A percentile compares a stretch with the other conserved stretches of the same genome.
Conservation (phyloP, 2,329 filamentous ascomycete genomes). For the Emericellopsis atlantica region DNA sequence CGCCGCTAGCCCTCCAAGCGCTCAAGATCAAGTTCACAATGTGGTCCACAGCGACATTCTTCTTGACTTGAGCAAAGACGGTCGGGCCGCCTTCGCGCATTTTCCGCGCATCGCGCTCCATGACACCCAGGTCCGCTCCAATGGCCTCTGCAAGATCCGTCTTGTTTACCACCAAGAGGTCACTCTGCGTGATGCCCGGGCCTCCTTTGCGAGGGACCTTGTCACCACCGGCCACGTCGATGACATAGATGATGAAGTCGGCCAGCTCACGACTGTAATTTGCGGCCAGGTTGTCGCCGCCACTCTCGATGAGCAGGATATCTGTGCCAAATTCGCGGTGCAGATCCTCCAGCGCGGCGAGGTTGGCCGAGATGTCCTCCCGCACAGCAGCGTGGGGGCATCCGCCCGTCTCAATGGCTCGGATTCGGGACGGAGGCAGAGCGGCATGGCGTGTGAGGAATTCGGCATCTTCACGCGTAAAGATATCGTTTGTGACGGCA, state of each 20-base stretch:
- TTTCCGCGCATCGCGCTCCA: constrained; percentile 88
- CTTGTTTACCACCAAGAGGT: constrained; percentile 92
- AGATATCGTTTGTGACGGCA: constrained; percentile 97
- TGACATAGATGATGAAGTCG: constrained; percentile 97
- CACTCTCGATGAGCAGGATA: constrained; percentile 84
- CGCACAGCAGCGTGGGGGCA: constrained; percentile 95
- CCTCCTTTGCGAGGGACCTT: constrained; percentile 95
- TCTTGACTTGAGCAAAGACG: constrained; percentile 96
- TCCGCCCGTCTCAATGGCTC: constrained; percentile 93
- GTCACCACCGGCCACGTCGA: constrained; percentile 91
- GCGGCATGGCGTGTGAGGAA: constrained; percentile 84
- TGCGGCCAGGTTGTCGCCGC: constrained; percentile 91
- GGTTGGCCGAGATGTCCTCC: constrained; percentile 90
- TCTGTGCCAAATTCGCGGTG: constrained; percentile 71
- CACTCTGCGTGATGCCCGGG: constrained; percentile 92
- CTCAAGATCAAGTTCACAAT: constrained; percentile 82
- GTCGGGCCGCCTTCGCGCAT: constrained; percentile 94
- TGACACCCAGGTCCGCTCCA: constrained; percentile 80
- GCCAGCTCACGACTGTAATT: constrained; percentile 94
- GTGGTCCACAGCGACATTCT: constrained; percentile 69
- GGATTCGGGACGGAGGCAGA: constrained; percentile 71
- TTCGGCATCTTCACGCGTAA: constrained; percentile 95
- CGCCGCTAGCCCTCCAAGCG: constrained; percentile 86
- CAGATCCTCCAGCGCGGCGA: constrained; percentile 81
- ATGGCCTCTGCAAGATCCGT: constrained; percentile 85